Conservation (phyloP, 2,329 filamentous ascomycete species). For the Arthrobotrys sphaeroides region DNA sequence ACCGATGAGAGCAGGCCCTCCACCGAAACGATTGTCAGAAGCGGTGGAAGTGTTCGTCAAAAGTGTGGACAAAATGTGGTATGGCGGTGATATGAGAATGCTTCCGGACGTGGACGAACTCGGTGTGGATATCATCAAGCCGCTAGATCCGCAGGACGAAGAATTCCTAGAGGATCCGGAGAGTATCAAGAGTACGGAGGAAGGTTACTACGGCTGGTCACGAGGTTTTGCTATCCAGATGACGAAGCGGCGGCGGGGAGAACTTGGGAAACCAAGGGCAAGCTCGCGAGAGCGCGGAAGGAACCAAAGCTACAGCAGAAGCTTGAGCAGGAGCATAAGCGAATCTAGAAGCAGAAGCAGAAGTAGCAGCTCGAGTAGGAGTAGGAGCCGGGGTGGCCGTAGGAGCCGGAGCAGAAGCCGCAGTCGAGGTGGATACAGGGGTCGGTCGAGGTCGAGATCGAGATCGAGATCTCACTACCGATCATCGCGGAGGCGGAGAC, state of each 20-base stretch:
- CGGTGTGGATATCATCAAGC: constrained; percentile 66
- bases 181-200: constrained; percentile 71
- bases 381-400: constrained; percentile 5
- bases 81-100: constrained; percentile 64
- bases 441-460: constrained; percentile 36
- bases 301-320: constrained; percentile 55
- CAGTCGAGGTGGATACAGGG: constrained; percentile 22
- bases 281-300: constrained; percentile 58
- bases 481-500: constrained; percentile 37
- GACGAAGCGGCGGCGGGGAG: constrained; percentile 68
- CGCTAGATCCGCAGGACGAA: constrained; percentile 62
- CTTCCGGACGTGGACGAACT: constrained; percentile 76
- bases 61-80: constrained; percentile 76
- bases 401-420: constrained; percentile 31
- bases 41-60: constrained; percentile 76
- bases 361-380: constrained; percentile 14
- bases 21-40: constrained; percentile 71
- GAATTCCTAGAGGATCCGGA: constrained; percentile 64
- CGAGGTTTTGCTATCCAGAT: constrained; percentile 81
- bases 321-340: constrained; percentile 57
- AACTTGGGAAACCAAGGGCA: constrained; percentile 40
- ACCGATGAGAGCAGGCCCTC: constrained; percentile 74
- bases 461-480: constrained; percentile 42
- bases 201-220: constrained; percentile 91
- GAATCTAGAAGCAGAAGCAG: constrained; percentile 54